phyloP scores from a whole-genome alignment of 1,284 basidiomycete species.

The Sanghuangporus weigelae region DNA sequence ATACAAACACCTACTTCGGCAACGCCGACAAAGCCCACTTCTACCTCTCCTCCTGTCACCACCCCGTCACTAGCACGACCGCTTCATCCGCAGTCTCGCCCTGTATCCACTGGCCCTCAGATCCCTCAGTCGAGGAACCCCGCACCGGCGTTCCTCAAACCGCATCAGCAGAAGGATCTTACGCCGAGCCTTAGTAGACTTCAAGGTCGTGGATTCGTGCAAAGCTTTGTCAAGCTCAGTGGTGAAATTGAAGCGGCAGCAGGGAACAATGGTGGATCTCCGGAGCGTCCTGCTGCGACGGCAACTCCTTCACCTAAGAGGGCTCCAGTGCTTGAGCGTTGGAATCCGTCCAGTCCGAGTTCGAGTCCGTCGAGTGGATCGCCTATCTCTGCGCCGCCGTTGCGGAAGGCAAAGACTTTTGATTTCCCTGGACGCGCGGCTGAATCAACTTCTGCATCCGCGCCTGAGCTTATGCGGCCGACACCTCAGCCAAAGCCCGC shows the following conservation, averaged over 20 bases:
- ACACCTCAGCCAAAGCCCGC: slow-evolving; percentile 1
- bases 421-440: neutral
- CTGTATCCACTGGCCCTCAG: slow-evolving; percentile 34
- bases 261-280: slow-evolving; percentile 13
- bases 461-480: slow-evolving; percentile 4
- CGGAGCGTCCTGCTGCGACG: slow-evolving; percentile 3
- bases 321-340: slow-evolving; percentile 61
- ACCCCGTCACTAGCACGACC: slow-evolving; percentile 50
- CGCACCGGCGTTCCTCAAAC: slow-evolving; percentile 57
- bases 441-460: neutral
- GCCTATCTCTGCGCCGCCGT: slow-evolving; percentile 20
- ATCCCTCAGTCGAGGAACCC: slow-evolving; percentile 38
- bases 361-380: slow-evolving; percentile 14
- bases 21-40: slow-evolving; percentile 24
- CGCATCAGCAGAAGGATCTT: slow-evolving; percentile 55
- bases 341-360: slow-evolving; percentile 37
- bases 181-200: slow-evolving; percentile 76
- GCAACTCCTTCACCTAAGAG: slow-evolving; percentile 14
- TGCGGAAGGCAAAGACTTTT: slow-evolving; percentile 15
- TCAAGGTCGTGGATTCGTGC: slow-evolving; percentile 79
- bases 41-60: slow-evolving; percentile 32
- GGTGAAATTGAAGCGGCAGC: slow-evolving; percentile 38
- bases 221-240: slow-evolving; percentile 69
- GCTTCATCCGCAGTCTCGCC: slow-evolving; percentile 46
- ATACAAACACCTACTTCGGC: slow-evolving; percentile 1